Conservation (phyloP, 2,329 filamentous ascomycete species). For the Gyromitra esculenta region DNA sequence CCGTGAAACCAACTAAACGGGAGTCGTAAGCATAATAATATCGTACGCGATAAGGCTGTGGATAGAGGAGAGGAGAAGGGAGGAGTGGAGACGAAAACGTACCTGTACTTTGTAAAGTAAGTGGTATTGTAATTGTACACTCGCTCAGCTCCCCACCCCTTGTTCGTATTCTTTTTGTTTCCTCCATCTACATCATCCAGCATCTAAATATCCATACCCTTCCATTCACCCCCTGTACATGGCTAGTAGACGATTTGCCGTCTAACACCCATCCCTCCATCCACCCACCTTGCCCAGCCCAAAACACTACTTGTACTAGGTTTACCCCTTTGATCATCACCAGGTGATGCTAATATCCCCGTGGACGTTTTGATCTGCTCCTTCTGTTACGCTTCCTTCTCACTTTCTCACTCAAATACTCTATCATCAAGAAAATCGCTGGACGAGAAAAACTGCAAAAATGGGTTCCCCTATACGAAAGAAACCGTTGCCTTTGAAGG, state of each 20-base stretch:
- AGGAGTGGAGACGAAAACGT: neutral
- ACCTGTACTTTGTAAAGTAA: neutral
- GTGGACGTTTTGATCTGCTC: slow-evolving; percentile 23
- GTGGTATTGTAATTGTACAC: neutral
- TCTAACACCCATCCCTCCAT: slow-evolving; percentile 4
- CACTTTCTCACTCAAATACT: neutral
- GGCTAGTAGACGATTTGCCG: neutral
- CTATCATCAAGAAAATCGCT: slow-evolving; percentile 4
- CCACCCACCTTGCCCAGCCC: neutral
- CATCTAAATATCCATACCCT: neutral
- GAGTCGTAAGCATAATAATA: neutral
- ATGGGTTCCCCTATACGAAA: slow-evolving; percentile 50
- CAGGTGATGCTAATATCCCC: slow-evolving; percentile 16
- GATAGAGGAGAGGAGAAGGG: neutral
- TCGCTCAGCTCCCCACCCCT: neutral
- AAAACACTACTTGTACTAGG: neutral
- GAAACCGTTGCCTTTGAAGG: slow-evolving; percentile 37
- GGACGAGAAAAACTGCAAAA: slow-evolving; percentile 21
- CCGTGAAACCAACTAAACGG: neutral
- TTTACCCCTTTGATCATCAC: slow-evolving; percentile 6
- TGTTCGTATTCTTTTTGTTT: slow-evolving; percentile 6
- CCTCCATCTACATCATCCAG: slow-evolving; percentile 2
- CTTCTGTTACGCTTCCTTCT: neutral
- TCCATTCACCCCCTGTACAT: slow-evolving; percentile 17
- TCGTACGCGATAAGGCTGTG: neutral